Conservation (phyloP, 1,284 basidiomycete species). For the Spongispora temasekensis region DNA sequence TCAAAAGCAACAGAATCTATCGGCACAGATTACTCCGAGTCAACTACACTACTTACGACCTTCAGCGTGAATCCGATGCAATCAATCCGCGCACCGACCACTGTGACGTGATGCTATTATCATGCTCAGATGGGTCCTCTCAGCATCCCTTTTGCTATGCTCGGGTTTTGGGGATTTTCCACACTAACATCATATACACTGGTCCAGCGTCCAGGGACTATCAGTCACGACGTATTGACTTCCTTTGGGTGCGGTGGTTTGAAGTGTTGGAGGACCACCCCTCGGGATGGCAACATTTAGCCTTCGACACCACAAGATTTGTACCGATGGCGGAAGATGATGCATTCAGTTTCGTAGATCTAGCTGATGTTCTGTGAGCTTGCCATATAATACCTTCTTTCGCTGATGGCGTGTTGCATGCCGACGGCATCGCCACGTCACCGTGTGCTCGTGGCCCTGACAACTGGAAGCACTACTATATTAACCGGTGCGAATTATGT, state of each 20-base stretch:
- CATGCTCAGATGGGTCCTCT: neutral
- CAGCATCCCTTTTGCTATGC: neutral
- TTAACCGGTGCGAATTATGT: slow-evolving; percentile 1
- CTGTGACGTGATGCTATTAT: neutral
- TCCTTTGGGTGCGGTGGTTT: neutral
- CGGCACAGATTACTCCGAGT: neutral
- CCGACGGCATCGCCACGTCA: neutral
- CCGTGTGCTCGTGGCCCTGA: neutral
- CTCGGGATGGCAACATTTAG: neutral
- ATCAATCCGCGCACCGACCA: neutral
- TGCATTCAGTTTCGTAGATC: neutral
- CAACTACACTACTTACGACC: neutral
- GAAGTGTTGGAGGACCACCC: neutral
- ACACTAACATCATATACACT: neutral
- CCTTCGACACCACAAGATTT: neutral
- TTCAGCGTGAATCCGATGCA: neutral
- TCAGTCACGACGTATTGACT: neutral
- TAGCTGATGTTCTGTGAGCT: neutral
- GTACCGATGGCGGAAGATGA: neutral
- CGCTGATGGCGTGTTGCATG: neutral
- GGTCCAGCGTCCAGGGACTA: neutral
- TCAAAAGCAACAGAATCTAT: neutral
- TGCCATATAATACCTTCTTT: neutral
- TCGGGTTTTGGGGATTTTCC: neutral
- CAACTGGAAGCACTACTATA: neutral